Percentiles rank a stretch among this genome's conserved stretches.
These are phyloP conservation scores for Irpex lacteus DNA, from an alignment of 1,284 basidiomycete genomes.

Conservation along the genomic window DNA sequence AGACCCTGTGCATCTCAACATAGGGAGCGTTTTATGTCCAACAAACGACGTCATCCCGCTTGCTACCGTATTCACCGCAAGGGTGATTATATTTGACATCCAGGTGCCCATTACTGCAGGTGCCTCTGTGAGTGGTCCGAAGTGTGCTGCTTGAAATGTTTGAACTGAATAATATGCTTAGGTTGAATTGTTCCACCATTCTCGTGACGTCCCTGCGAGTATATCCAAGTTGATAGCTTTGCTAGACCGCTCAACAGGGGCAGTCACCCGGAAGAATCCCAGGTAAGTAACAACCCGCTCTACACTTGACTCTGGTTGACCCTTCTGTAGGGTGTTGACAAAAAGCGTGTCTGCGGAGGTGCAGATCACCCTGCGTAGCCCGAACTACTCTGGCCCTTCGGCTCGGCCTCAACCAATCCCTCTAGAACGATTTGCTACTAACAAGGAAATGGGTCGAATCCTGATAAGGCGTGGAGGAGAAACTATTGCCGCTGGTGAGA, in stretches of 20 bases:
- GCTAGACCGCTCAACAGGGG: conserved; percentile 78
- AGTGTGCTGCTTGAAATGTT: neutral
- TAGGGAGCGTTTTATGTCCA: conserved; percentile 90
- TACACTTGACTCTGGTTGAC: neutral
- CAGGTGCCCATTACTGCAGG: conserved; percentile 88
- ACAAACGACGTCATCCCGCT: conserved; percentile 70
- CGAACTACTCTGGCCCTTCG: conserved; percentile 46
- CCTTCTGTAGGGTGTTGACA: conserved; percentile 65
- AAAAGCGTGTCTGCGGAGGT: conserved; percentile 86
- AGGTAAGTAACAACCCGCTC: conserved; percentile 45
- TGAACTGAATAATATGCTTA: conserved; percentile 25
- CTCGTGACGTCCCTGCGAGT: conserved; percentile 86
- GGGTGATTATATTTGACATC: conserved; percentile 94
- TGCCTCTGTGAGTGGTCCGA: conserved; percentile 59
- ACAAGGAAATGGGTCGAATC: conserved; percentile 96
- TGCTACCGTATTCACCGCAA: conserved; percentile 75
- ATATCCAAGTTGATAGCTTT: conserved; percentile 78
- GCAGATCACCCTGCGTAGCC: conserved; percentile 71
- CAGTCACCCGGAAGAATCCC: conserved; percentile 76
- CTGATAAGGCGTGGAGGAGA: conserved; percentile 87
- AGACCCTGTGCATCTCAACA: conserved; percentile 83
- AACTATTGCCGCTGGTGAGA: conserved; percentile 87
- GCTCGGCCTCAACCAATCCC: conserved; percentile 64
- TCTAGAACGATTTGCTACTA: conserved; percentile 83
- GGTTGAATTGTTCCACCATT: conserved; percentile 95